phyloP scores from a whole-genome alignment of 2,329 filamentous ascomycete species.

The Pseudogymnoascus sp. region DNA sequence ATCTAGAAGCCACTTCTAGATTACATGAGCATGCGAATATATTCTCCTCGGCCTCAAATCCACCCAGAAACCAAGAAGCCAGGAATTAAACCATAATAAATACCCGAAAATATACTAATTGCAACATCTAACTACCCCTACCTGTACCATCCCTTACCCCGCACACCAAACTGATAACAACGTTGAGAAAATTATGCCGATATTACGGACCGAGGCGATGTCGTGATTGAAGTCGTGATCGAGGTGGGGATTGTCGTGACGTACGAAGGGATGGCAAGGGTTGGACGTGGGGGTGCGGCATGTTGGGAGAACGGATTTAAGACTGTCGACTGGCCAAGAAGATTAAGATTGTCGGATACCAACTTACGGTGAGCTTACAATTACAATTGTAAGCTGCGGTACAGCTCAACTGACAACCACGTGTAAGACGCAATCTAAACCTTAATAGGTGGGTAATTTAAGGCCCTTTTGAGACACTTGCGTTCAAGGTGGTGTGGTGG shows the following conservation, averaged over 20 bases:
- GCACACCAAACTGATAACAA: not conserved
- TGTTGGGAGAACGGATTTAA: not conserved
- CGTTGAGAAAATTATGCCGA: constrained; percentile 11
- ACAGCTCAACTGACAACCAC: not conserved
- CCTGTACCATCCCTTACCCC: not conserved
- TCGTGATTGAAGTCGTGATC: constrained; percentile 21
- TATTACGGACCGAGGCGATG: constrained; percentile 17
- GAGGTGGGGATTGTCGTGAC: not conserved
- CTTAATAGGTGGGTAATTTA: not conserved
- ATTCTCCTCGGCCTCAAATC: not conserved
- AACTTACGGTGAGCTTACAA: not conserved
- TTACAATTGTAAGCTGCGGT: not conserved
- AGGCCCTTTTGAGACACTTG: not conserved
- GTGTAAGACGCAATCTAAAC: not conserved
- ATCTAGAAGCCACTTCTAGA: constrained; percentile 10
- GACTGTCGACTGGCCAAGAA: not conserved
- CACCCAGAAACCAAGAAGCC: not conserved
- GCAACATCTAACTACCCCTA: not conserved
- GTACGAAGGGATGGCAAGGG: not conserved
- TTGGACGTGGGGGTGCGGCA: not conserved
- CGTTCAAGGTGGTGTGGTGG: not conserved
- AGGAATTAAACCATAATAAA: not conserved
- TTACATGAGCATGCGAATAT: constrained; percentile 1
- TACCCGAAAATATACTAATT: not conserved
- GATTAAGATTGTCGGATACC: not conserved